Percentiles rank a stretch among this genome's conserved stretches.
phyloP scores from a whole-genome alignment of 805 yeast species.

The Saccharomycopsis sp. region DNA sequence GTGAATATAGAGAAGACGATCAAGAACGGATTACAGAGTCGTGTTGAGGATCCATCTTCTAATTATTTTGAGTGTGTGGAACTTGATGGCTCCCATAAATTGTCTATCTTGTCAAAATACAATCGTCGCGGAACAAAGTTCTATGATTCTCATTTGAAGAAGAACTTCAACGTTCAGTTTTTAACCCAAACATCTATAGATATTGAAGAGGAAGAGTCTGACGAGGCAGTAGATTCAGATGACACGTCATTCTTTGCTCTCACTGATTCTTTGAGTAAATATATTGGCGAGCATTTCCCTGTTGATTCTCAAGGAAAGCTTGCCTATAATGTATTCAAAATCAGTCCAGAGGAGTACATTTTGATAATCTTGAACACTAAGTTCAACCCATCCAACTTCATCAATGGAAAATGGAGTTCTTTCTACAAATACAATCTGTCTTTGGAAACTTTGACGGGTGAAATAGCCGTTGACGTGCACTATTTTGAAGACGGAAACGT shows the following conservation, averaged over 20 bases:
- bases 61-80: slow-evolving; percentile 36
- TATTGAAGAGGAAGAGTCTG: slow-evolving; percentile 33
- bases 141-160: slow-evolving; percentile 44
- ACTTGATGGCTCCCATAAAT: slow-evolving; percentile 26
- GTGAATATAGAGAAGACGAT: not conserved
- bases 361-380: slow-evolving; percentile 66
- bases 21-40: slow-evolving; percentile 17
- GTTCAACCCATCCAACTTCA: slow-evolving; percentile 68
- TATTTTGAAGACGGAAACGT: slow-evolving; percentile 97
- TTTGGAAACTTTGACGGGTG: slow-evolving; percentile 40
- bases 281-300: slow-evolving; percentile 64
- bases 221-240: slow-evolving; percentile 20
- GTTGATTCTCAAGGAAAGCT: slow-evolving; percentile 33
- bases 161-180: slow-evolving; percentile 53
- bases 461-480: slow-evolving; percentile 67
- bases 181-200: slow-evolving; percentile 44
- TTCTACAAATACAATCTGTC: slow-evolving; percentile 41
- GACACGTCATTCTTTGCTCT: slow-evolving; percentile 24
- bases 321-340: slow-evolving; percentile 38
- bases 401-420: slow-evolving; percentile 87
- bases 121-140: slow-evolving; percentile 45
- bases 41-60: slow-evolving; percentile 32
- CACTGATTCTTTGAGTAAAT: slow-evolving; percentile 34
- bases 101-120: slow-evolving; percentile 41
- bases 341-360: slow-evolving; percentile 25